Evolutionary conservation across 345 rosid species (phyloP).

Genomic region (Eutrema japonicum): DNA sequence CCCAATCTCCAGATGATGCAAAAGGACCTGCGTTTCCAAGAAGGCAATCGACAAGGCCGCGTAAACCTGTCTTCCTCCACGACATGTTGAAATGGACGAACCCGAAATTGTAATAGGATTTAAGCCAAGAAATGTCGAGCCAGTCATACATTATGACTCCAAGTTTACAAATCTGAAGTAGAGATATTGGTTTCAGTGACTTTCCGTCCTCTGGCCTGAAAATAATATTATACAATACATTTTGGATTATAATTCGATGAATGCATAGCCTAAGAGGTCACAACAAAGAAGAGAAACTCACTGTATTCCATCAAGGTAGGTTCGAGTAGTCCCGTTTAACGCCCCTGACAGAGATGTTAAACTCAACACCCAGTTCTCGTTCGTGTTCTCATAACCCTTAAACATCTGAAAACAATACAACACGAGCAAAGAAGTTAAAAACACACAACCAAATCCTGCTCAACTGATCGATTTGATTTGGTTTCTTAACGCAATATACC

Average conservation of each 20-base stretch:
- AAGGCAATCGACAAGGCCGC: conserved; percentile 70
- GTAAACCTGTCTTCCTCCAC: conserved; percentile 69
- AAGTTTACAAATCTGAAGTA: conserved; percentile 80
- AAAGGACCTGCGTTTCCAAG: conserved; percentile 86
- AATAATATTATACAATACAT: not conserved
- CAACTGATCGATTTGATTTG: not conserved
- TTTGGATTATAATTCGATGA: not conserved
- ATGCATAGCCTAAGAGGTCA: not conserved
- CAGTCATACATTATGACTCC: conserved; percentile 91
- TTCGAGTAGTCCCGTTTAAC: conserved; percentile 91
- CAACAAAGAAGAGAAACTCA: conserved; percentile 47
- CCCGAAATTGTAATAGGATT: conserved; percentile 87
- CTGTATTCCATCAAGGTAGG: conserved; percentile 94
- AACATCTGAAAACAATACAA: conserved; percentile 58
- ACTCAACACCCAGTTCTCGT: conserved; percentile 94
- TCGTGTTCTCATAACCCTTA: conserved; percentile 72
- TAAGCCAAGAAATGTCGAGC: conserved; percentile 88
- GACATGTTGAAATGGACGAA: conserved; percentile 90
- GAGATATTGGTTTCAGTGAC: conserved; percentile 67
- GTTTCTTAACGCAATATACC: conserved; percentile 45
- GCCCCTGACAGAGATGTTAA: conserved; percentile 94
- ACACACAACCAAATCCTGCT: conserved; percentile 11
- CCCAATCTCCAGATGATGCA: conserved; percentile 79
- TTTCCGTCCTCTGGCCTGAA: conserved; percentile 86
- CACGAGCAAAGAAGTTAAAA: conserved; percentile 21